Evolutionary conservation across 495 filamentous ascomycete genomes (phyloP).

Genomic region (Penicillium mononematosum): DNA sequence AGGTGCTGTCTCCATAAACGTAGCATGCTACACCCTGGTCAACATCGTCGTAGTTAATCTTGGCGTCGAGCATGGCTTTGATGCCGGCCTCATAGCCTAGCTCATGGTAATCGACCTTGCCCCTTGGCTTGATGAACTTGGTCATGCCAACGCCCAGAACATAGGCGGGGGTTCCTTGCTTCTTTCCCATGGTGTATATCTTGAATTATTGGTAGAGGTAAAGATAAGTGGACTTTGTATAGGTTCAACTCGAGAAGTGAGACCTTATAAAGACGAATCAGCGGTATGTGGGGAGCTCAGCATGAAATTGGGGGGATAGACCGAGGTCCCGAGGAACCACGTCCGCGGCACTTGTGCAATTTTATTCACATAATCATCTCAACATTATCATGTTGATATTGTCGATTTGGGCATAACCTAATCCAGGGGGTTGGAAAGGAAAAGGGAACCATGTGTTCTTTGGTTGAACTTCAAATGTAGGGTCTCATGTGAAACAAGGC

Average conservation of each 20-base stretch:
- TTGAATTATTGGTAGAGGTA: neutral
- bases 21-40: slow-evolving; percentile 97
- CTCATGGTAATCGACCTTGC: slow-evolving; percentile 66
- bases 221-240: neutral
- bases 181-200: slow-evolving; percentile 48
- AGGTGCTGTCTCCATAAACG: slow-evolving; percentile 93
- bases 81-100: slow-evolving; percentile 93
- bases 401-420: neutral
- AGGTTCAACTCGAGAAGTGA: neutral
- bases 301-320: slow-evolving; percentile 25
- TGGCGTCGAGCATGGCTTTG: slow-evolving; percentile 92
- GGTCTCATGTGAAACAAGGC: neutral
- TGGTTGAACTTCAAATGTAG: neutral
- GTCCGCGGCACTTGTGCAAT: slow-evolving; percentile 6
- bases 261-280: slow-evolving; percentile 5
- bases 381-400: neutral
- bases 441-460: neutral
- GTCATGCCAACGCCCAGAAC: slow-evolving; percentile 98
- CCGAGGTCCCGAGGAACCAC: slow-evolving; percentile 33
- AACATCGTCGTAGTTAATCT: slow-evolving; percentile 95
- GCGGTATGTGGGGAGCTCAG: slow-evolving; percentile 10
- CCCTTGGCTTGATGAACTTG: slow-evolving; percentile 97
- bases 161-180: slow-evolving; percentile 61
- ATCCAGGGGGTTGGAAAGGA: neutral
- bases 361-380: neutral